These are phyloP conservation scores for Jamesozyma rosinii DNA, from an alignment of 805 yeast genomes.

Conservation along the genomic window DNA sequence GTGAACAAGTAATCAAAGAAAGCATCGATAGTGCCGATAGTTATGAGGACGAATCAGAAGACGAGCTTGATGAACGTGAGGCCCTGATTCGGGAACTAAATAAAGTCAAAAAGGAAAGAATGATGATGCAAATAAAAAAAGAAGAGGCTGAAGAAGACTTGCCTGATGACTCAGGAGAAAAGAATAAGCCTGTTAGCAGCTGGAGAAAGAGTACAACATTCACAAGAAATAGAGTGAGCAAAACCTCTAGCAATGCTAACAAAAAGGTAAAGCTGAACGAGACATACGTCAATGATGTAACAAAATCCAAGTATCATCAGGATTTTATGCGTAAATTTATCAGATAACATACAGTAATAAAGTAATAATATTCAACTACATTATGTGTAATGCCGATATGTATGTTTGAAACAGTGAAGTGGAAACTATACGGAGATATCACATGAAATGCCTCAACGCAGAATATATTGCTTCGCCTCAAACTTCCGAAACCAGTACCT, in stretches of 20 bases:
- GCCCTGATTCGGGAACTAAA: slow-evolving; percentile 36
- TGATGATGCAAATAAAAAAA: slow-evolving; percentile 17
- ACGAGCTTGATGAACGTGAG: slow-evolving; percentile 31
- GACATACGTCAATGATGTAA: slow-evolving; percentile 29
- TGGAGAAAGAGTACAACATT: slow-evolving; percentile 23
- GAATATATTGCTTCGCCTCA: no score
- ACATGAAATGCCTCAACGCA: no score
- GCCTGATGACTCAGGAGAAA: neutral
- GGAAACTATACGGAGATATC: no score
- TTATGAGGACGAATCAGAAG: slow-evolving; percentile 13
- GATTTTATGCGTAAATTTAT: slow-evolving; percentile 36
- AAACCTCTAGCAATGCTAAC: slow-evolving; percentile 21
- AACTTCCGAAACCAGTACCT: no score
- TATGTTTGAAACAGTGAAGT: no score
- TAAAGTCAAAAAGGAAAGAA: slow-evolving; percentile 31
- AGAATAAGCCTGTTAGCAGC: slow-evolving; percentile 8
- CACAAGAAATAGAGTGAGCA: slow-evolving; percentile 14
- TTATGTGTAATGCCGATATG: no score
- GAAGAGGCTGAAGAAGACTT: slow-evolving; percentile 18
- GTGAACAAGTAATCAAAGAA: neutral
- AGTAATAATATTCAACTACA: no score
- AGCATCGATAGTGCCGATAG: slow-evolving; percentile 8
- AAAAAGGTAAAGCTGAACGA: slow-evolving; percentile 3
- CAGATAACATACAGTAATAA: slow-evolving; percentile 17
- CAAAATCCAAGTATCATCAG: slow-evolving; percentile 35